Percentiles rank a stretch among this genome's conserved stretches.
Evolutionary conservation across 305 asterid genomes (phyloP).

Genomic region (Fraxinus ornus): DNA sequence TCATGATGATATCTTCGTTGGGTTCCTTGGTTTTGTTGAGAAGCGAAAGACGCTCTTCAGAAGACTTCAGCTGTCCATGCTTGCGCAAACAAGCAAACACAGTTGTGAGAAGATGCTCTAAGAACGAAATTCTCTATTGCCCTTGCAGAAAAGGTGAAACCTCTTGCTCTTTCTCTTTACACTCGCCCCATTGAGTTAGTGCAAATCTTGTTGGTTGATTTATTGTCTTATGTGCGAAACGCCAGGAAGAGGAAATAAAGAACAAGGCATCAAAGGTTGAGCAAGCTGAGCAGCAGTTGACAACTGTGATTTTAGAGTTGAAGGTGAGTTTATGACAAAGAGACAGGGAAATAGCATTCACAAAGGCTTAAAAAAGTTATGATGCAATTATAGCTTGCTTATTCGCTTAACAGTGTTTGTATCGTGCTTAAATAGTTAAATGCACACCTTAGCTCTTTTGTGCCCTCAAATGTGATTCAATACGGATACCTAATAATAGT

Average conservation of each 20-base stretch:
- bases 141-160: conserved; percentile 40
- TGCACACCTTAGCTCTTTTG: neutral
- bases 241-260: no score
- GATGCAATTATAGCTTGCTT: neutral
- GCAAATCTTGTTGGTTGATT: neutral
- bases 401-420: neutral
- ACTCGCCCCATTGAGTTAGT: neutral
- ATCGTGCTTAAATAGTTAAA: neutral
- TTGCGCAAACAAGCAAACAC: conserved; percentile 41
- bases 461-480: neutral
- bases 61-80: conserved; percentile 44
- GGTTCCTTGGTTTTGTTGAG: neutral
- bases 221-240: conserved; percentile 14
- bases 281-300: conserved; percentile 41
- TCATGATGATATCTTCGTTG: neutral
- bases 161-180: neutral
- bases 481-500: neutral
- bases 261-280: conserved; percentile 34
- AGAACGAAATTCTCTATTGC: conserved; percentile 38
- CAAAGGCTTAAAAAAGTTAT: neutral
- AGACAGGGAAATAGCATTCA: neutral
- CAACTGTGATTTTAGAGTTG: conserved; percentile 39
- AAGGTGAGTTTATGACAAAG: conserved; percentile 30
- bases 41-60: conserved; percentile 61
- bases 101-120: conserved; percentile 40